Percentiles rank a stretch among this genome's conserved stretches.
These are phyloP conservation scores for Rhodomyrtus tomentosa DNA, from an alignment of 345 rosid species.

Conservation along the genomic window DNA sequence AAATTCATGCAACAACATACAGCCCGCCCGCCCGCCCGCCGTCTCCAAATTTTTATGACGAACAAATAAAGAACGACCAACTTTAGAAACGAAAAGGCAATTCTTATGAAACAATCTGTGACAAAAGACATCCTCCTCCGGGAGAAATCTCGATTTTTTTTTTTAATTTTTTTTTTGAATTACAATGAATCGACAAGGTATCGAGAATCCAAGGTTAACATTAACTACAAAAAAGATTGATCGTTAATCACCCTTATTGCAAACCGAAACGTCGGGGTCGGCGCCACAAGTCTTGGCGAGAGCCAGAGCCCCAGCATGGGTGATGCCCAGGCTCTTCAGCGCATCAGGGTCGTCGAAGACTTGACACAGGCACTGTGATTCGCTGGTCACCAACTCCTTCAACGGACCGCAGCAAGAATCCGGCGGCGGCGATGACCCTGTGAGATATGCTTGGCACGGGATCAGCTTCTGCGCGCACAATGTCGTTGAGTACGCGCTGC, in stretches of 20 bases:
- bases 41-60: not conserved
- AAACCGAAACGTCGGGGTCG: conserved; percentile 20
- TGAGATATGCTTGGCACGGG: conserved; percentile 31
- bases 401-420: conserved; percentile 39
- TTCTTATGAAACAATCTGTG: not conserved
- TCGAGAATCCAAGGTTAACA: not conserved
- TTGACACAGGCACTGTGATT: conserved; percentile 33
- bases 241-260: conserved; percentile 14
- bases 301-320: conserved; percentile 27
- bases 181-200: not conserved
- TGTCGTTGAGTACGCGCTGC: not conserved
- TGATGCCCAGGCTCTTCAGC: conserved; percentile 21
- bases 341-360: conserved; percentile 11
- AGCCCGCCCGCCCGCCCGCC: not conserved
- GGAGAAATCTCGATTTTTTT: not conserved
- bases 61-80: not conserved
- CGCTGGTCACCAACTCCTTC: conserved; percentile 15
- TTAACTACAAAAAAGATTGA: not conserved
- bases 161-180: not conserved
- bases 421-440: conserved; percentile 11
- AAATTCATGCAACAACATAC: not conserved
- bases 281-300: conserved; percentile 45
- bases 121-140: not conserved
- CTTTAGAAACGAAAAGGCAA: not conserved
- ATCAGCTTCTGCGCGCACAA: conserved; percentile 26